Percentiles rank a stretch among this genome's conserved stretches.
Conservation (phyloP, 2,329 filamentous ascomycete genomes). For the Trichoderma asperellum region DNA sequence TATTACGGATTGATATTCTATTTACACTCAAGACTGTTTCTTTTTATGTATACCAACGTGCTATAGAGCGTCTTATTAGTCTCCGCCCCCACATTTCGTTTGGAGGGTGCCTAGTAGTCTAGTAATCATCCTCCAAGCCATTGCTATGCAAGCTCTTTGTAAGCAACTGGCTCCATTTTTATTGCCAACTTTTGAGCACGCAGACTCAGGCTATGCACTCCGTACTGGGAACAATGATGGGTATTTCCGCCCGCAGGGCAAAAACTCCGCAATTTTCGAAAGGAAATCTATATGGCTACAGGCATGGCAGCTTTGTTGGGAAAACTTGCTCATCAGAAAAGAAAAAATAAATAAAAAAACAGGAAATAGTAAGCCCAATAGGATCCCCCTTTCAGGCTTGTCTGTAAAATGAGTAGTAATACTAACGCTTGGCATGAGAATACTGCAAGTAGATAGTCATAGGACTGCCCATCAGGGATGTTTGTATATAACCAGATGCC, state of each 20-base stretch:
- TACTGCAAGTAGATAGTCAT: background rate
- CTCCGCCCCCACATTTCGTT: background rate
- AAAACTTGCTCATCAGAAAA: background rate
- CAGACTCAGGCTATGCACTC: too few species aligned
- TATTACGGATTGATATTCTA: background rate
- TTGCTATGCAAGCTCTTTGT: conserved; percentile 11
- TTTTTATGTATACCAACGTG: background rate
- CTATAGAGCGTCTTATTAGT: background rate
- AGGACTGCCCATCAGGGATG: background rate
- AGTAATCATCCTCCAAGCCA: background rate
- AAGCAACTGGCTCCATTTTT: background rate
- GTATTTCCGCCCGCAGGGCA: background rate
- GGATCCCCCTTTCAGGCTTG: background rate
- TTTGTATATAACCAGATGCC: background rate
- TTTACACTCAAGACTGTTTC: background rate
- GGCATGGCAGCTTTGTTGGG: background rate
- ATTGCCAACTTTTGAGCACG: background rate
- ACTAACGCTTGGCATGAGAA: background rate
- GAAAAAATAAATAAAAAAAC: too few species aligned
- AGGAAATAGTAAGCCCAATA: background rate
- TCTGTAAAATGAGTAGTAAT: background rate
- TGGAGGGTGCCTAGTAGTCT: background rate
- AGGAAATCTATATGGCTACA: background rate
- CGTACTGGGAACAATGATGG: background rate
- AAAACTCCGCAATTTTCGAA: background rate